phyloP scores from a whole-genome alignment of 495 filamentous ascomycete genomes.

The Delitschia confertaspora region DNA sequence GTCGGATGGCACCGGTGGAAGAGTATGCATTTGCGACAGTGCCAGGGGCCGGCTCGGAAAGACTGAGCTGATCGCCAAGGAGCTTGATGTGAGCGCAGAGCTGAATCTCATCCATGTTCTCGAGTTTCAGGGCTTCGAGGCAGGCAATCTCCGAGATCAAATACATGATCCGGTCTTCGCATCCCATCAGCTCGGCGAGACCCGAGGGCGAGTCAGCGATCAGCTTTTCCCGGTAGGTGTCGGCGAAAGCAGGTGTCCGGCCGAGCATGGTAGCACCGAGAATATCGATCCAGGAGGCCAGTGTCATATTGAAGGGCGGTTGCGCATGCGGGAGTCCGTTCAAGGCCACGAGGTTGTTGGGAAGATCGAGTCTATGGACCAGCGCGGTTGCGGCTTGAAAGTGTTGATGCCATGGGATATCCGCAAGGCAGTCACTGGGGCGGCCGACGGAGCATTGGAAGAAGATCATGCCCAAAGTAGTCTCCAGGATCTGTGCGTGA shows the following conservation, averaged over 20 bases:
- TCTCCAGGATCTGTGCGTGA: slow-evolving; percentile 83
- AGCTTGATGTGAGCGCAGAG: slow-evolving; percentile 77
- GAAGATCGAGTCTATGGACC: slow-evolving; percentile 75
- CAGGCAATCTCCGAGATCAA: slow-evolving; percentile 96
- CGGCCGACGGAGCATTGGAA: slow-evolving; percentile 91
- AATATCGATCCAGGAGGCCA: slow-evolving; percentile 95
- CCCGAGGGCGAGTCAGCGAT: slow-evolving; percentile 63
- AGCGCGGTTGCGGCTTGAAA: slow-evolving; percentile 83
- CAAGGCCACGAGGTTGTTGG: slow-evolving; percentile 50
- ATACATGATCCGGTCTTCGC: slow-evolving; percentile 96
- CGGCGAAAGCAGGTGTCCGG: slow-evolving; percentile 73
- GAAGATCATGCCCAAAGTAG: slow-evolving; percentile 92
- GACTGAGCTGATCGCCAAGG: slow-evolving; percentile 71
- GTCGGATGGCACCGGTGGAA: slow-evolving; percentile 63
- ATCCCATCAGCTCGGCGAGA: slow-evolving; percentile 90
- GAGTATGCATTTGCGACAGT: slow-evolving; percentile 35
- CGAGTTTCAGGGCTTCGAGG: slow-evolving; percentile 76
- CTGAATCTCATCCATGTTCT: slow-evolving; percentile 70
- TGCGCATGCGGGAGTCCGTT: slow-evolving; percentile 46
- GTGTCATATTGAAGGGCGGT: slow-evolving; percentile 90
- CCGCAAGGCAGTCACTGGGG: slow-evolving; percentile 75
- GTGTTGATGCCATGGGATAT: slow-evolving; percentile 95
- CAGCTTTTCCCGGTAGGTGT: slow-evolving; percentile 87
- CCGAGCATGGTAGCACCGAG: slow-evolving; percentile 89
- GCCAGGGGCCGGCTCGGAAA: slow-evolving; percentile 51